phyloP scores from a whole-genome alignment of 1,284 basidiomycete species.

The Cryptococcus floricola region DNA sequence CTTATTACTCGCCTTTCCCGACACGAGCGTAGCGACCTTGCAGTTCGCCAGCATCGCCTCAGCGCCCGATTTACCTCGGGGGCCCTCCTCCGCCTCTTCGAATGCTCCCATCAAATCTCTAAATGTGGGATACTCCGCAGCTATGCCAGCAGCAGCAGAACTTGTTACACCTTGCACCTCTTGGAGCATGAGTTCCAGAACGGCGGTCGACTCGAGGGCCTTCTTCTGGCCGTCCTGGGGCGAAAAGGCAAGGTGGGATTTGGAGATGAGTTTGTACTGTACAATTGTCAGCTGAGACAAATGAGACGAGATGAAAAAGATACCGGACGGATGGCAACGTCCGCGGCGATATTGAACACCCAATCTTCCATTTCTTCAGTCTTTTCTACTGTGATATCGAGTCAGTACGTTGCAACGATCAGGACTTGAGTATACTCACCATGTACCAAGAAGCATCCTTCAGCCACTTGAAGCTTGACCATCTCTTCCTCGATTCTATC shows the following conservation, averaged over 20 bases:
- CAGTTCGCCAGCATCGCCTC: conserved; percentile 38
- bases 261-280: conserved; percentile 44
- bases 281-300: conserved; percentile 2
- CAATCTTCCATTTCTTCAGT: conserved; percentile 47
- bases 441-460: conserved; percentile 39
- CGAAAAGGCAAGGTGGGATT: conserved; percentile 46
- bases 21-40: conserved; percentile 21
- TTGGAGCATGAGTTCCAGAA: conserved; percentile 46
- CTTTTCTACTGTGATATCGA: conserved; percentile 35
- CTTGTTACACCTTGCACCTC: conserved; percentile 46
- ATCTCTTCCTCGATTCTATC: conserved; percentile 40
- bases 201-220: conserved; percentile 20
- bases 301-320: conserved; percentile 8
- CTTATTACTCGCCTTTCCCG: conserved; percentile 18
- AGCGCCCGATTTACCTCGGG: conserved; percentile 15
- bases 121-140: conserved; percentile 32
- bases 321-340: conserved; percentile 47
- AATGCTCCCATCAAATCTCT: conserved; percentile 41
- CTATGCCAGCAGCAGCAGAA: conserved; percentile 38
- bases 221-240: conserved; percentile 33
- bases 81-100: conserved; percentile 29
- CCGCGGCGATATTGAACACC: conserved; percentile 46
- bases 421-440: conserved; percentile 24
- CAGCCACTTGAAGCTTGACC: conserved; percentile 39
- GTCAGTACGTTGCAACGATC: not conserved